Evolutionary conservation across 805 yeast genomes (phyloP).

Genomic region (Candida michaelii): DNA sequence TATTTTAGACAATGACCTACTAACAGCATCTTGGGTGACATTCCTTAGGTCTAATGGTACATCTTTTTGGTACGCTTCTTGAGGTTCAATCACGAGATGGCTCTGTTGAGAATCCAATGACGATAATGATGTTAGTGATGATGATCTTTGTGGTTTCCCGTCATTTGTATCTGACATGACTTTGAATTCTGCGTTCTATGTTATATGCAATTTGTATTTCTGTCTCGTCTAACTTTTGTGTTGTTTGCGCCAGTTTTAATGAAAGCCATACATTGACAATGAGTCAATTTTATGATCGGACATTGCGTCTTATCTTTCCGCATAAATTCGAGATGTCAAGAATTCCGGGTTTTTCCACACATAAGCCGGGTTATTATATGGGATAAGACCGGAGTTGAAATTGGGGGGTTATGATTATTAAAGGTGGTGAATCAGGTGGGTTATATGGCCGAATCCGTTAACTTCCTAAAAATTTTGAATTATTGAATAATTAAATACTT

Average conservation of each 20-base stretch:
- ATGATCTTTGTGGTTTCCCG: background rate
- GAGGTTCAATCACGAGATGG: background rate
- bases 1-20: conserved; percentile 19
- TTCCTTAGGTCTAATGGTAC: conserved; percentile 21
- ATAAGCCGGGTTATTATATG: no score
- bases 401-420: no score
- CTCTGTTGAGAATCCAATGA: conserved; percentile 4
- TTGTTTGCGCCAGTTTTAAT: background rate
- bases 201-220: no score
- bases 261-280: no score
- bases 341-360: background rate
- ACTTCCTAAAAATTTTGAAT: no score
- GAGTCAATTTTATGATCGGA: background rate
- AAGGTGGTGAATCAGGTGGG: no score
- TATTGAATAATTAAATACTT: no score
- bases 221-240: background rate
- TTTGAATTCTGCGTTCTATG: no score
- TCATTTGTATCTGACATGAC: background rate
- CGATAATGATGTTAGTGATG: background rate
- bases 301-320: background rate
- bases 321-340: background rate
- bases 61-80: conserved; percentile 10
- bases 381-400: no score
- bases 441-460: no score
- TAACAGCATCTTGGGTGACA: conserved; percentile 21